Percentiles rank a stretch among this genome's conserved stretches.
Evolutionary conservation across 2,329 filamentous ascomycete genomes (phyloP).

Genomic region (Hortaea werneckii): DNA sequence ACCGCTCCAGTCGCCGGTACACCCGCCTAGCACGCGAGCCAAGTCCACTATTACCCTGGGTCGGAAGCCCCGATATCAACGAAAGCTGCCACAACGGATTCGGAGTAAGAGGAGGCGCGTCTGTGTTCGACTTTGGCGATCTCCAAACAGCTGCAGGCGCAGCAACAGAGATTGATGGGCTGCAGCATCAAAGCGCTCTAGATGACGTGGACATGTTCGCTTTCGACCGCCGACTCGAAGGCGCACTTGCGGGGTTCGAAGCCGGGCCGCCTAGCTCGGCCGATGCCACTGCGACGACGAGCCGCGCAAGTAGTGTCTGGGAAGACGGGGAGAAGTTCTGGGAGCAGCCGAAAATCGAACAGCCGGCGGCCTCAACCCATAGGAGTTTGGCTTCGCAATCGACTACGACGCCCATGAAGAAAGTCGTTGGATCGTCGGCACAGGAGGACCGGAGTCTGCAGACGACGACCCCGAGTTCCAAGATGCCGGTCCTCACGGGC

Average conservation of each 20-base stretch:
- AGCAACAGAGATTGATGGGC: conserved; percentile 1
- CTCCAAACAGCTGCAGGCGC: conserved; percentile 2
- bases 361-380: no score
- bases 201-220: conserved; percentile 17
- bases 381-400: no score
- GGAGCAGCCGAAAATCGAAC: conserved; percentile 6
- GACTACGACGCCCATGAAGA: conserved; percentile 8
- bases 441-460: not conserved
- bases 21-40: conserved; percentile 32
- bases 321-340: conserved; percentile 25
- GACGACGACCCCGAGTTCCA: conserved; percentile 1
- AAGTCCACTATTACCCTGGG: conserved; percentile 23
- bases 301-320: conserved; percentile 22
- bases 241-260: conserved; percentile 17
- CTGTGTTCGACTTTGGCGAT: conserved; percentile 12
- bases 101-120: conserved; percentile 6
- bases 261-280: conserved; percentile 7
- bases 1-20: conserved; percentile 28
- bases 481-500: conserved; percentile 2
- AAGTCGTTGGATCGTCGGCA: not conserved
- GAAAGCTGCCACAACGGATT: conserved; percentile 13
- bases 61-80: conserved; percentile 6
- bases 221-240: conserved; percentile 15
- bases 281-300: conserved; percentile 1
- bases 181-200: conserved; percentile 8